These are phyloP conservation scores for Nigrospora oryzae DNA, from an alignment of 2,329 filamentous ascomycete genomes.

Conservation along the genomic window DNA sequence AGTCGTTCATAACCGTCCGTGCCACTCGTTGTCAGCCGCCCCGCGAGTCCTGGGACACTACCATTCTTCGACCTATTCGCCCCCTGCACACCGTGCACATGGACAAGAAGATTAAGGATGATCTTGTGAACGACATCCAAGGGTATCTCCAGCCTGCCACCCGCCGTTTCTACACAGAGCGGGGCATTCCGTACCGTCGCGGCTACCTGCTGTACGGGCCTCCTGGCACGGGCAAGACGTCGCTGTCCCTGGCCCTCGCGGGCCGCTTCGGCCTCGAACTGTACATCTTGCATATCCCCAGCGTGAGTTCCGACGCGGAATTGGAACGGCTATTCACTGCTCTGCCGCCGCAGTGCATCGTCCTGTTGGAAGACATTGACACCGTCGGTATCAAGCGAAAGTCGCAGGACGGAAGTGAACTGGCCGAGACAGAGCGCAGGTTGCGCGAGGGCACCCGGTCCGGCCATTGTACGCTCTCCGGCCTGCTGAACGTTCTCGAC, in stretches of 20 bases:
- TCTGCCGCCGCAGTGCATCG: constrained; percentile 28
- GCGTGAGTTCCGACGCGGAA: constrained; percentile 15
- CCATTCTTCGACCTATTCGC: constrained; percentile 22
- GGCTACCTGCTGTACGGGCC: constrained; percentile 68
- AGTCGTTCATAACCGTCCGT: constrained; percentile 25
- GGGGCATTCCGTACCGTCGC: constrained; percentile 66
- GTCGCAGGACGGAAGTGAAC: constrained; percentile 6
- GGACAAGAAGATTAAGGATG: constrained; percentile 40
- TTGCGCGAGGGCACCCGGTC: too few species aligned
- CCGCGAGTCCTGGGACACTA: constrained; percentile 23
- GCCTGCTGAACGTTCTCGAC: constrained; percentile 51
- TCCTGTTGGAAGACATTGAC: constrained; percentile 49
- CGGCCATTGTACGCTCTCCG: constrained; percentile 52
- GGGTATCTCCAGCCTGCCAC: constrained; percentile 52
- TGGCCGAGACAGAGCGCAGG: constrained; percentile 2
- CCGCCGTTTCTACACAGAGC: constrained; percentile 60
- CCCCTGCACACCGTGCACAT: constrained; percentile 26
- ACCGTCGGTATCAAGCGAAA: constrained; percentile 35
- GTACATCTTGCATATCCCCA: constrained; percentile 62
- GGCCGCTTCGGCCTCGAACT: constrained; percentile 66
- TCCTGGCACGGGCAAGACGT: constrained; percentile 68
- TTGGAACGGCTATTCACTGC: constrained; percentile 23
- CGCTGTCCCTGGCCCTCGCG: constrained; percentile 66
- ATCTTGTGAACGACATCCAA: constrained; percentile 59
- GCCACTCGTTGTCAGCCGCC: constrained; percentile 16